Base-by-base conservation (phyloP, 1,284 basidiomycete species). In the Cryptococcus sp. region DNA sequence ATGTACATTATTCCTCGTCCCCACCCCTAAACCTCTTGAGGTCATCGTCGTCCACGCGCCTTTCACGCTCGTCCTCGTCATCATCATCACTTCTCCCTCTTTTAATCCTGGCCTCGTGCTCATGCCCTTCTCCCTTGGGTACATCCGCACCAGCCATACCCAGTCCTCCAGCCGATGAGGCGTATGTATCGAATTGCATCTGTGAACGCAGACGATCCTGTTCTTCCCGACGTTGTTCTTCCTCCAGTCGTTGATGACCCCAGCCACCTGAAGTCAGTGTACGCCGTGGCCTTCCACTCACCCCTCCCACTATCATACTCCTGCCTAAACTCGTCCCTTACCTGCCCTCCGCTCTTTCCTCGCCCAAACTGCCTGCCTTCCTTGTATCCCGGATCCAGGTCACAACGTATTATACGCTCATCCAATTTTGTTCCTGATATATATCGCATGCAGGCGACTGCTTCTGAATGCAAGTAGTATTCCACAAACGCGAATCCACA, bases 401-500 rank as follows among this genome's bases (percentile, higher is more conserved):
- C 96, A 66, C 94, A 98, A 45, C 96, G 88, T 60, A 99, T 96
- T 61, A 99, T 89, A 24, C 96, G 87, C 75, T 99, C 96, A 75
- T 99, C 96, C n/a, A 99, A 83, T 77, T 98, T 98, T 31, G 94
- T 96, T 14, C 94, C 94, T 46, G 87, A 91, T 57, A 98, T 85
- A 74, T 97, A 94, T 44, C 88, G 85, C 82, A 98, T 85, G 61
- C 87, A 87, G 42, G 91, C 88, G 24, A 97, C 80, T 16, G 96
- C 96, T 74, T 98, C 94, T 5, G 85, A 81, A 68, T 98, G 92
- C 9, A 90, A 91, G 75, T 98, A 98, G 75, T 91, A 99, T 72
- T 99, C 96, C 53, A 99, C 96, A 68, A 99, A 99, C 64, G 94
- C 97, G 75, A 99, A 99, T 1, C 96, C 96, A 70, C 96, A 99